Conservation (phyloP, 768 basidiomycete species). For the Glaciozyma martinii region DNA sequence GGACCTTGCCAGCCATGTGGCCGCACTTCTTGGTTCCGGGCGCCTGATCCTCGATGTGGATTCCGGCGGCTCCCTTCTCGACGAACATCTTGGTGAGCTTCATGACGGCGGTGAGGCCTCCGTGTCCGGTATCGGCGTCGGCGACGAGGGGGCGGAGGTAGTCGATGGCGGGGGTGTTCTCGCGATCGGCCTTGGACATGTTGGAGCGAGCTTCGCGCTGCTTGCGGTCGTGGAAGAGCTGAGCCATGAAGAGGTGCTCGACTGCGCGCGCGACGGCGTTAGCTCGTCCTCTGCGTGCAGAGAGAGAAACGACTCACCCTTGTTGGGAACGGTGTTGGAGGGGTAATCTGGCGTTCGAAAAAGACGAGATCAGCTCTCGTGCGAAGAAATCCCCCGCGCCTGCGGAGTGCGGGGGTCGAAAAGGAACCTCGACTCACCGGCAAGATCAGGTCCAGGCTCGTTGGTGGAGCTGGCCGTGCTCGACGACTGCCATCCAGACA, state of each 20-base stretch:
- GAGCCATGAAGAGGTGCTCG: conserved; percentile 93
- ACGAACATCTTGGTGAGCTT: conserved; percentile 98
- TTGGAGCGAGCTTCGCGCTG: conserved; percentile 70
- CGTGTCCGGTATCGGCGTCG: conserved; percentile 96
- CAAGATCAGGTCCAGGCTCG: conserved; percentile 97
- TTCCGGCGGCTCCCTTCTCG: conserved; percentile 94
- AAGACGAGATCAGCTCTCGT: neutral
- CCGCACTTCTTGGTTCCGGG: conserved; percentile 85
- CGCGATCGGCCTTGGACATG: conserved; percentile 62
- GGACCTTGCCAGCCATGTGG: conserved; percentile 91
- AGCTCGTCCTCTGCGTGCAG: neutral
- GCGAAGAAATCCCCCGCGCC: neutral
- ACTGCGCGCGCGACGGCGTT: conserved; percentile 36
- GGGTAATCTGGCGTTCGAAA: conserved; percentile 65
- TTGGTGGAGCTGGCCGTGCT: conserved; percentile 88
- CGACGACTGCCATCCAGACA: conserved; percentile 78
- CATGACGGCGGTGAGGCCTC: conserved; percentile 96
- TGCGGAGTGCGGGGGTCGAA: conserved; percentile 3
- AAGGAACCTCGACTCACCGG: conserved; percentile 51
- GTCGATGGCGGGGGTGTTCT: conserved; percentile 54
- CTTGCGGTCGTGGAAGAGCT: conserved; percentile 98
- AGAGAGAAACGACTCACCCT: conserved; percentile 46
- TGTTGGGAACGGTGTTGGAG: conserved; percentile 96
- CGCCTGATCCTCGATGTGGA: conserved; percentile 96
- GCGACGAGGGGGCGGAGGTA: conserved; percentile 75